phyloP scores from a whole-genome alignment of 2,329 filamentous ascomycete species.

The Pseudogymnoascus sp. region DNA sequence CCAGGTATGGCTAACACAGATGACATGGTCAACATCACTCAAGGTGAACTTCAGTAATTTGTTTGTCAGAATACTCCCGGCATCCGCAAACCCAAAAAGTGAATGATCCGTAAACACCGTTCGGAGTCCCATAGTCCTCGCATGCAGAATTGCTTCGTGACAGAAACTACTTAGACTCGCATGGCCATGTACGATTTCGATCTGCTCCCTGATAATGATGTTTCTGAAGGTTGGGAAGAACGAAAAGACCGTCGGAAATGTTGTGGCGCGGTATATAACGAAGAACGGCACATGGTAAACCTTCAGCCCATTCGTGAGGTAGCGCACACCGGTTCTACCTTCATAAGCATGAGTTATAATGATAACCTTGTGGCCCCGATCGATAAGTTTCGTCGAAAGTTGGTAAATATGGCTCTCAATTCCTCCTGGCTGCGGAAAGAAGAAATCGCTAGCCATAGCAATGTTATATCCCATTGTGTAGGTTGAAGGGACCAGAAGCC shows the following conservation, averaged over 20 bases:
- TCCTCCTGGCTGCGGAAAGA: slow-evolving; percentile 94
- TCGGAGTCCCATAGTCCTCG: slow-evolving; percentile 86
- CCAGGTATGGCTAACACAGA: slow-evolving; percentile 98
- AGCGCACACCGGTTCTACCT: slow-evolving; percentile 82
- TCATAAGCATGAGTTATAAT: slow-evolving; percentile 94
- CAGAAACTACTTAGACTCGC: slow-evolving; percentile 86
- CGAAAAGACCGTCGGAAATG: slow-evolving; percentile 94
- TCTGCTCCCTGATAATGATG: slow-evolving; percentile 86
- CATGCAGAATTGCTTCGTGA: slow-evolving; percentile 90
- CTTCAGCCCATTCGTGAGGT: slow-evolving; percentile 94
- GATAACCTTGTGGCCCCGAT: slow-evolving; percentile 95
- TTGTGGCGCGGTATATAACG: slow-evolving; percentile 87
- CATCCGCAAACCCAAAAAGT: slow-evolving; percentile 93
- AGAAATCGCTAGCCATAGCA: slow-evolving; percentile 97
- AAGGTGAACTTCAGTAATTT: slow-evolving; percentile 93
- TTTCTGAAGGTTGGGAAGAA: slow-evolving; percentile 98
- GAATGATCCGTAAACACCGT: slow-evolving; percentile 98
- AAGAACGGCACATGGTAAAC: slow-evolving; percentile 97
- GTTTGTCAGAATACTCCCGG: slow-evolving; percentile 90
- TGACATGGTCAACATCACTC: slow-evolving; percentile 95
- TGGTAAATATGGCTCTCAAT: slow-evolving; percentile 99
- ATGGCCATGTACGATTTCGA: slow-evolving; percentile 98
- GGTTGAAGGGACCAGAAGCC: background rate
- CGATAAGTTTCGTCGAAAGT: slow-evolving; percentile 88
- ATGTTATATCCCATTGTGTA: slow-evolving; percentile 48